phyloP scores from a whole-genome alignment of 805 yeast species.

The Nakazawaea sp. region DNA sequence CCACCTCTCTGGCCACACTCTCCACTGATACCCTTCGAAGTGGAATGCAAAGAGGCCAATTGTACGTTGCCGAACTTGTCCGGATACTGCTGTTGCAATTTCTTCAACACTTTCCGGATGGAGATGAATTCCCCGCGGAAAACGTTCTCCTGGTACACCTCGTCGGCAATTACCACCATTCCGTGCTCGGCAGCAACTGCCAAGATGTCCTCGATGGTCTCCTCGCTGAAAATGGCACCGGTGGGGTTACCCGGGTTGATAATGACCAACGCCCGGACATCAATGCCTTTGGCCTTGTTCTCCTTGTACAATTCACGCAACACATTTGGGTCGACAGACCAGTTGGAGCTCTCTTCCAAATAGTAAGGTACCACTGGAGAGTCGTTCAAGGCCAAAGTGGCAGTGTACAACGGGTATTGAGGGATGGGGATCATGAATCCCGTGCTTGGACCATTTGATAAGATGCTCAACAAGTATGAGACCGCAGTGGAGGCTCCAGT shows the following conservation, averaged over 20 bases:
- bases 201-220: conserved; percentile 65
- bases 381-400: conserved; percentile 80
- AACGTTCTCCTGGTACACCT: conserved; percentile 93
- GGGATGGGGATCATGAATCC: conserved; percentile 95
- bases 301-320: conserved; percentile 47
- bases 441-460: conserved; percentile 59
- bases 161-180: conserved; percentile 89
- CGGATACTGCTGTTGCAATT: conserved; percentile 46
- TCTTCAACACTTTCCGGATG: conserved; percentile 70
- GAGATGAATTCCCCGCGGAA: conserved; percentile 76
- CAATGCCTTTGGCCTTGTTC: conserved; percentile 44
- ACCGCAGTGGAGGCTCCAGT: conserved; percentile 96
- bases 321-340: conserved; percentile 76
- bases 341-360: conserved; percentile 69
- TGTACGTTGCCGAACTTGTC: conserved; percentile 66
- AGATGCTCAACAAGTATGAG: conserved; percentile 62
- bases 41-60: conserved; percentile 92
- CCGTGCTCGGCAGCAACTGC: conserved; percentile 80
- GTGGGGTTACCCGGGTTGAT: conserved; percentile 99
- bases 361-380: conserved; percentile 83
- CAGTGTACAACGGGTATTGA: conserved; percentile 95
- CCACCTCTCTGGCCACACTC: conserved; percentile 99
- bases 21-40: conserved; percentile 95
- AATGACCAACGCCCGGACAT: conserved; percentile 76
- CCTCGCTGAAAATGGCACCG: conserved; percentile 68